phyloP scores from a whole-genome alignment of 306 rosid genomes.

The Macrotyloma uniflorum region DNA sequence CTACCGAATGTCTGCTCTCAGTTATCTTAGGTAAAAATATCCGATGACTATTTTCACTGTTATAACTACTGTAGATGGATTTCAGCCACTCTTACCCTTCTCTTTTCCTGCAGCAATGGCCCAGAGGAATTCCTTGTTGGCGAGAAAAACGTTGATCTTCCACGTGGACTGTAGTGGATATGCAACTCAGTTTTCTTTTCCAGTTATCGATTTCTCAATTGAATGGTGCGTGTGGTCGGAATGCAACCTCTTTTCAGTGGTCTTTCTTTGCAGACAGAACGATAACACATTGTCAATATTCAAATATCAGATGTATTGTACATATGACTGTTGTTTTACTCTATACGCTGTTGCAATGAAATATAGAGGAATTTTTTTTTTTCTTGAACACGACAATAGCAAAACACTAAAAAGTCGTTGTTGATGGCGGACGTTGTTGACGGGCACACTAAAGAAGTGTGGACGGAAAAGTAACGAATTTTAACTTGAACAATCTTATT shows the following conservation, averaged over 20 bases:
- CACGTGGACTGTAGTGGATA: slow-evolving; percentile 53
- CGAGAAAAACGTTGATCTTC: slow-evolving; percentile 60
- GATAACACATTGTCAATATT: slow-evolving; percentile 26
- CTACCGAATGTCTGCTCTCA: slow-evolving; percentile 94
- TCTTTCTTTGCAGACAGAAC: neutral
- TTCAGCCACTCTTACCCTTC: slow-evolving; percentile 2
- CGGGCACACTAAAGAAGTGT: neutral
- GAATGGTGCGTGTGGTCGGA: slow-evolving; percentile 36
- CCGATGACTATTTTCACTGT: neutral
- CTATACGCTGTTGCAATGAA: slow-evolving; percentile 19
- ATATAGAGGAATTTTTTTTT: slow-evolving; percentile 13
- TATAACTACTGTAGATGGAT: neutral
- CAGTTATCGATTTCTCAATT: slow-evolving; percentile 25
- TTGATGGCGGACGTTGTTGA: neutral
- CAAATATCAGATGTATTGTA: slow-evolving; percentile 30
- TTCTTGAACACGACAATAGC: neutral
- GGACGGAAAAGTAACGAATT: neutral
- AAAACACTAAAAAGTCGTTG: slow-evolving; percentile 22
- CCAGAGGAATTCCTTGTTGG: slow-evolving; percentile 63
- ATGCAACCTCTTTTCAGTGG: slow-evolving; percentile 8
- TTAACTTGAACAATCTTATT: neutral
- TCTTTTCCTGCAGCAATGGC: slow-evolving; percentile 64
- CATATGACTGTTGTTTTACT: slow-evolving; percentile 36
- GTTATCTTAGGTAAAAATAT: slow-evolving; percentile 73
- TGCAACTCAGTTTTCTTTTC: slow-evolving; percentile 10